phyloP scores from a whole-genome alignment of 2,329 filamentous ascomycete genomes.

The Fusarium virguliforme region DNA sequence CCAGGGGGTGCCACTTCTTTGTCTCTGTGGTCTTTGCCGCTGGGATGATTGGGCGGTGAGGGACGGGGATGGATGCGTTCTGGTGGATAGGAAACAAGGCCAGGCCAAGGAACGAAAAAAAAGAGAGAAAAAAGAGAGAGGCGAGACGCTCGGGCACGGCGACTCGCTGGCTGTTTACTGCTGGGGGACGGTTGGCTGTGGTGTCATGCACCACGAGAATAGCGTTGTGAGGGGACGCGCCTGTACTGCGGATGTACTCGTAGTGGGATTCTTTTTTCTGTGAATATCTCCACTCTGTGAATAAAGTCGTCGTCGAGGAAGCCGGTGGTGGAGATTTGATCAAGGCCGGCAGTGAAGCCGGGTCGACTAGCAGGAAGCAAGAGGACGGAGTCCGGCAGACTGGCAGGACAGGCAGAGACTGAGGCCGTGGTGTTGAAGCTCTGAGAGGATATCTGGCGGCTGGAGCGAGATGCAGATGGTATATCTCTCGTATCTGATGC shows the following conservation, averaged over 20 bases:
- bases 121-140: neutral
- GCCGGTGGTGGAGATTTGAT: conserved; percentile 22
- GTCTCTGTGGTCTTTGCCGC: conserved; percentile 19
- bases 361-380: conserved; percentile 10
- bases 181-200: conserved; percentile 37
- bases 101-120: conserved; percentile 5
- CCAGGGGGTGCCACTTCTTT: conserved; percentile 14
- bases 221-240: conserved; percentile 36
- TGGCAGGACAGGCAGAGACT: too few relatives aligned
- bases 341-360: conserved; percentile 27
- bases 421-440: neutral
- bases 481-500: conserved; percentile 4
- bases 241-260: neutral
- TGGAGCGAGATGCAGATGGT: conserved; percentile 2
- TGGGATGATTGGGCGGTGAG: conserved; percentile 51
- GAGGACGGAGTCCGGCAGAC: neutral
- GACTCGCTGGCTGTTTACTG: conserved; percentile 9
- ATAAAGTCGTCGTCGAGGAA: neutral
- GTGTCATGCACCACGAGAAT: conserved; percentile 50
- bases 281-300: conserved; percentile 15
- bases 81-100: conserved; percentile 9
- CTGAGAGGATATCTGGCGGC: neutral
- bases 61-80: conserved; percentile 28
- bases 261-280: neutral
- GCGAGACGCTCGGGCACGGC: conserved; percentile 23